A percentile compares a stretch with the other conserved stretches of the same genome.
phyloP scores from a whole-genome alignment of 805 yeast species.

The Candida vaughaniae region DNA sequence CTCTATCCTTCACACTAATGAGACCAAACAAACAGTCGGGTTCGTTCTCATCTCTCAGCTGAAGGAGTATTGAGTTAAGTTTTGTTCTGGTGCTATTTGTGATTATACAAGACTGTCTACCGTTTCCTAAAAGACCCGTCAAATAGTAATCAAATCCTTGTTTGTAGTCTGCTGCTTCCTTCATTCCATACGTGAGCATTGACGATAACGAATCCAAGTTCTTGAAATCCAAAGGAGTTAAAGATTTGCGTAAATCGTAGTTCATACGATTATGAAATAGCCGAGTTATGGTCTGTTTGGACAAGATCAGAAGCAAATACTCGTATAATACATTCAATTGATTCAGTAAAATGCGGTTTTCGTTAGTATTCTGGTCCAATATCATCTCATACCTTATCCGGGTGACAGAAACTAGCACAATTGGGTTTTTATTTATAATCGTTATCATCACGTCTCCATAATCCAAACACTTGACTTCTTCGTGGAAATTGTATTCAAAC shows the following conservation, averaged over 20 bases:
- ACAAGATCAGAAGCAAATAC: conserved; percentile 75
- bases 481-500: conserved; percentile 48
- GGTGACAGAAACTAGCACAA: conserved; percentile 71
- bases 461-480: conserved; percentile 50
- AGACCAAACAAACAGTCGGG: conserved; percentile 65
- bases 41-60: conserved; percentile 25
- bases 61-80: conserved; percentile 53
- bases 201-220: conserved; percentile 61
- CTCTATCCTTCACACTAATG: conserved; percentile 60
- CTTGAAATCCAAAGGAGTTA: conserved; percentile 72
- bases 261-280: conserved; percentile 71
- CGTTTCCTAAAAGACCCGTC: conserved; percentile 25
- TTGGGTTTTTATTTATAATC: conserved; percentile 63
- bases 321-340: conserved; percentile 76
- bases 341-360: conserved; percentile 21
- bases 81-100: conserved; percentile 55
- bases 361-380: conserved; percentile 14
- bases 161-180: background rate
- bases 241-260: conserved; percentile 73
- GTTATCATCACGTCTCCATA: conserved; percentile 51
- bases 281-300: conserved; percentile 72
- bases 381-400: conserved; percentile 45
- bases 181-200: conserved; percentile 35
- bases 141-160: conserved; percentile 25
- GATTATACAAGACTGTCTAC: conserved; percentile 33